These are phyloP conservation scores for Entrophospora sp. DNA, from an alignment of 192 early-diverging fungal species.

Conservation along the genomic window DNA sequence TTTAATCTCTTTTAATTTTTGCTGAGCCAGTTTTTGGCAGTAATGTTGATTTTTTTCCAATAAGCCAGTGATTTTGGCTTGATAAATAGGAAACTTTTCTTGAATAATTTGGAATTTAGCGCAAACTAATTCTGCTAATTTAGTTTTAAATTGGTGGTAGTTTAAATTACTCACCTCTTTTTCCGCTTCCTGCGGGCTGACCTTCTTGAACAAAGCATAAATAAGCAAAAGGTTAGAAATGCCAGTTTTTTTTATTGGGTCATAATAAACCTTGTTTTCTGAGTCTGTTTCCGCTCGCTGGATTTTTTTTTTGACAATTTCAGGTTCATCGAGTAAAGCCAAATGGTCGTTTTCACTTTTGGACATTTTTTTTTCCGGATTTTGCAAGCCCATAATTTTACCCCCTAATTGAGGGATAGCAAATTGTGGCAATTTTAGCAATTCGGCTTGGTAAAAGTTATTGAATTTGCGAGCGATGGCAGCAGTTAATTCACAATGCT, in stretches of 20 bases:
- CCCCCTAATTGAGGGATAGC: background rate
- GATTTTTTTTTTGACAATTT: slow-evolving; percentile 57
- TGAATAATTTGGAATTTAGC: background rate
- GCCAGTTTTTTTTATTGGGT: slow-evolving; percentile 60
- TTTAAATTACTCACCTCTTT: background rate
- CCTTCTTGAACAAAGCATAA: slow-evolving; percentile 32
- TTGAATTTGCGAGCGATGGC: slow-evolving; percentile 71
- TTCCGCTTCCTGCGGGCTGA: background rate
- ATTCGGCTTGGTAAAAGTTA: slow-evolving; percentile 27
- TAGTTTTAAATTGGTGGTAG: slow-evolving; percentile 1
- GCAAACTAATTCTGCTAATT: background rate
- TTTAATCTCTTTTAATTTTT: background rate
- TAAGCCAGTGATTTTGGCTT: background rate
- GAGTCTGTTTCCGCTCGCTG: slow-evolving; percentile 62
- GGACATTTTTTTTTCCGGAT: slow-evolving; percentile 79
- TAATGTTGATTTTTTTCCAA: background rate
- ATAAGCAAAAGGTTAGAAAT: slow-evolving; percentile 78
- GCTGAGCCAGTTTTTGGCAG: background rate
- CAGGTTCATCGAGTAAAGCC: slow-evolving; percentile 60
- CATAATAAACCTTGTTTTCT: slow-evolving; percentile 55
- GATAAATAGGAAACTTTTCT: background rate
- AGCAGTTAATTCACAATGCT: slow-evolving; percentile 78
- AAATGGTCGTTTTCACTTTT: slow-evolving; percentile 74
- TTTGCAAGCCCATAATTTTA: slow-evolving; percentile 67
- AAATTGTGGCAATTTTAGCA: slow-evolving; percentile 5